A percentile compares a stretch with the other conserved stretches of the same genome.
phyloP scores from a whole-genome alignment of 441 rosid species.

The Euphorbia corollata region DNA sequence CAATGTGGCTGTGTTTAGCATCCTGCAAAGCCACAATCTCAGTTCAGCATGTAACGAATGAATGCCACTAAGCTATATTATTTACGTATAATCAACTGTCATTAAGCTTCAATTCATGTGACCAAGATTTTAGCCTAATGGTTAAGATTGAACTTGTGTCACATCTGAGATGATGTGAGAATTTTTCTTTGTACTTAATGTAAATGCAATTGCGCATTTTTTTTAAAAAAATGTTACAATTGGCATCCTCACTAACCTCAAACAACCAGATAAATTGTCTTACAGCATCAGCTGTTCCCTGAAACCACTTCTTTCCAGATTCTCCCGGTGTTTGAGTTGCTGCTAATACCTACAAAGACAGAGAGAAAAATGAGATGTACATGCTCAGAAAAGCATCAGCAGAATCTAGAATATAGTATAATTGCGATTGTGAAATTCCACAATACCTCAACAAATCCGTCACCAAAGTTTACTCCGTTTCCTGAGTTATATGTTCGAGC shows the following conservation, averaged over 20 bases:
- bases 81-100: not conserved
- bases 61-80: not conserved
- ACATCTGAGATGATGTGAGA: too few species aligned
- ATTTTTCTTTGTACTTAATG: too few species aligned
- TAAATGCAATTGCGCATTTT: too few species aligned
- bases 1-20: slow-evolving; percentile 63
- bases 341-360: slow-evolving; percentile 50
- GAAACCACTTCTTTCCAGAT: slow-evolving; percentile 82
- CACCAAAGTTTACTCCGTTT: slow-evolving; percentile 62
- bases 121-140: too few species aligned
- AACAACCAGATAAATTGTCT: slow-evolving; percentile 79
- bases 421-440: not conserved
- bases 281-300: slow-evolving; percentile 92
- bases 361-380: slow-evolving; percentile 15
- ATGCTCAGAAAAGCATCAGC: slow-evolving; percentile 2
- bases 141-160: too few species aligned
- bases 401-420: not conserved
- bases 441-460: slow-evolving; percentile 77
- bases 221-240: too few species aligned
- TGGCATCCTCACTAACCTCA: slow-evolving; percentile 35
- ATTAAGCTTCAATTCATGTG: not conserved
- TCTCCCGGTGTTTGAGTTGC: slow-evolving; percentile 90
- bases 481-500: slow-evolving; percentile 66
- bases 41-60: slow-evolving; percentile 8
- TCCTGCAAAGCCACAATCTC: slow-evolving; percentile 33